Evolutionary conservation across 2,329 filamentous ascomycete species (phyloP).

Genomic region (Paracorniculantispora psalliotae): DNA sequence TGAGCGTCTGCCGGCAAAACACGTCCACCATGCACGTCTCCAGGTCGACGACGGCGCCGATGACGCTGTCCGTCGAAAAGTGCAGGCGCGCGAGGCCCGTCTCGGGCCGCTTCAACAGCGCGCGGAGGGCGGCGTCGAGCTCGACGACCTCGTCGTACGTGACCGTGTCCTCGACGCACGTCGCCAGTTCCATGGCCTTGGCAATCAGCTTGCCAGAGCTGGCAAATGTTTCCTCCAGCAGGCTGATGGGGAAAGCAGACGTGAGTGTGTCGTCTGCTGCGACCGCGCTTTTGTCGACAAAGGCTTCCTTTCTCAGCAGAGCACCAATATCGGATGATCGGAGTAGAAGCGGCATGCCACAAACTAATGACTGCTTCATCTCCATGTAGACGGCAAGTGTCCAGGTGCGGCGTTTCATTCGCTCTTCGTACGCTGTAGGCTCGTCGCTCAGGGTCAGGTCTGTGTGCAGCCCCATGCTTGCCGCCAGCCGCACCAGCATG

Average conservation of each 20-base stretch:
- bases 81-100: slow-evolving; percentile 1
- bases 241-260: background rate
- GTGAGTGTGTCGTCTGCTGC: background rate
- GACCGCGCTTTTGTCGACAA: background rate
- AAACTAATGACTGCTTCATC: slow-evolving; percentile 12
- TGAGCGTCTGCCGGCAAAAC: slow-evolving; percentile 12
- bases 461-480: slow-evolving; percentile 5
- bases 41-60: slow-evolving; percentile 6
- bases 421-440: background rate
- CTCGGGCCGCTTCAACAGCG: slow-evolving; percentile 6
- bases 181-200: slow-evolving; percentile 4
- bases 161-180: background rate
- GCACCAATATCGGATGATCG: slow-evolving; percentile 1
- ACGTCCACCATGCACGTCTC: slow-evolving; percentile 13
- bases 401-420: slow-evolving; percentile 6
- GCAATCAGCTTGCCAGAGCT: background rate
- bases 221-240: slow-evolving; percentile 6
- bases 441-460: background rate
- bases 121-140: slow-evolving; percentile 7
- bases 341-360: slow-evolving; percentile 12
- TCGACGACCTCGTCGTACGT: slow-evolving; percentile 9
- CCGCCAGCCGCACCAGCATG: slow-evolving; percentile 4
- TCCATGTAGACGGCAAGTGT: slow-evolving; percentile 10
- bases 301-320: background rate
- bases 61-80: background rate